Conservation (phyloP, 208 protist genomes). For the Crithidia fasciculata region DNA sequence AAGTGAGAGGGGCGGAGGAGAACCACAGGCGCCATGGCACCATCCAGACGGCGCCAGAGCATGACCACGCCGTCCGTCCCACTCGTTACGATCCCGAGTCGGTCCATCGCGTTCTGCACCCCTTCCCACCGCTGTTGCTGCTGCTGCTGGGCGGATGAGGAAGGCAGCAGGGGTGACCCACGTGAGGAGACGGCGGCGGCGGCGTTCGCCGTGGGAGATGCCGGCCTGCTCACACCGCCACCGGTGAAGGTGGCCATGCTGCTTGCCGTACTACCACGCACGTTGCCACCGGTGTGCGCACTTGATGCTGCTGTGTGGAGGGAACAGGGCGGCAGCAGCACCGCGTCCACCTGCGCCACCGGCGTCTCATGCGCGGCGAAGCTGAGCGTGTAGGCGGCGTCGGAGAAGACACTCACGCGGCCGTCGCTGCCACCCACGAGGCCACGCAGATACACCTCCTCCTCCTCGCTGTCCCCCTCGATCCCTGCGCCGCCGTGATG, state of each 20-base stretch:
- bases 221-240: not conserved
- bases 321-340: constrained; percentile 37
- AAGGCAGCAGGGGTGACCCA: not conserved
- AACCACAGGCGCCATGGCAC: constrained; percentile 35
- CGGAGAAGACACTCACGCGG: constrained; percentile 79
- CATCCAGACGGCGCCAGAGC: constrained; percentile 53
- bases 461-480: not conserved
- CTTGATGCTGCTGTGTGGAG: not conserved
- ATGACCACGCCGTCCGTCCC: constrained; percentile 58
- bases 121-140: not conserved
- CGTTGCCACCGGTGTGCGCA: not conserved
- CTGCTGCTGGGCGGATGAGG: not conserved
- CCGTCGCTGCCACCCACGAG: constrained; percentile 77
- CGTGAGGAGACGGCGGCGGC: not conserved
- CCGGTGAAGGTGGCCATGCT: not conserved
- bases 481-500: not conserved
- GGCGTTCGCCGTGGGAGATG: not conserved
- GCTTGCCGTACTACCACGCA: not conserved
- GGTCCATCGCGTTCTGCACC: constrained; percentile 37
- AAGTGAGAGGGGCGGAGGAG: constrained; percentile 34
- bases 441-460: constrained; percentile 59
- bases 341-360: constrained; percentile 53
- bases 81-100: constrained; percentile 71
- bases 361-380: constrained; percentile 76
- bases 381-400: constrained; percentile 66